Percentiles rank a stretch among this genome's conserved stretches.
These are phyloP conservation scores for Pichia cactophila DNA, from an alignment of 1,139 yeast genomes.

Conservation along the genomic window DNA sequence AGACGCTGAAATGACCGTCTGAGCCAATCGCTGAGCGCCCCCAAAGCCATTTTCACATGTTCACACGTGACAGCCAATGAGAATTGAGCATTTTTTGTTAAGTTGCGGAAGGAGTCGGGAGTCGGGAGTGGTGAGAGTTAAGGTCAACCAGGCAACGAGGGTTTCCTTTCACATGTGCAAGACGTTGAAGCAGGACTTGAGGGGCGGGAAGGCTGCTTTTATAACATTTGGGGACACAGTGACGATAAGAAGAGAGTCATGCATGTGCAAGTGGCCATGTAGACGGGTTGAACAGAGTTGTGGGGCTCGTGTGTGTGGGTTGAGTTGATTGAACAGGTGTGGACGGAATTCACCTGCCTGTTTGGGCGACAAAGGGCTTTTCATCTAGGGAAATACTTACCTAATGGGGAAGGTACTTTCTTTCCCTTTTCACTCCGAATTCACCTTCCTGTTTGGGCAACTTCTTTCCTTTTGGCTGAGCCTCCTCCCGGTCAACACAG, in stretches of 20 bases:
- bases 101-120: background rate
- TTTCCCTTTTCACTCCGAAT: background rate
- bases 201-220: background rate
- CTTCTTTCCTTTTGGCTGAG: background rate
- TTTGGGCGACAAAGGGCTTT: background rate
- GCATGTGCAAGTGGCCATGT: background rate
- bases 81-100: background rate
- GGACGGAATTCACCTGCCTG: constrained; percentile 1
- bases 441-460: background rate
- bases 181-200: background rate
- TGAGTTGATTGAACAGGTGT: background rate
- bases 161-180: background rate
- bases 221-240: background rate
- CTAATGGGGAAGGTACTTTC: background rate
- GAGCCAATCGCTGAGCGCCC: background rate
- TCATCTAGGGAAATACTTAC: background rate
- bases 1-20: background rate
- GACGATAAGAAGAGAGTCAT: background rate
- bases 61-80: background rate
- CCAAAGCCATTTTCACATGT: background rate
- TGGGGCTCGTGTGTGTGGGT: background rate
- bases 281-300: too few species aligned
- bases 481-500: background rate
- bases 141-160: background rate
- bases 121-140: background rate